These are phyloP conservation scores for Trametes cinnabarina DNA, from an alignment of 768 basidiomycete species.

Conservation along the genomic window DNA sequence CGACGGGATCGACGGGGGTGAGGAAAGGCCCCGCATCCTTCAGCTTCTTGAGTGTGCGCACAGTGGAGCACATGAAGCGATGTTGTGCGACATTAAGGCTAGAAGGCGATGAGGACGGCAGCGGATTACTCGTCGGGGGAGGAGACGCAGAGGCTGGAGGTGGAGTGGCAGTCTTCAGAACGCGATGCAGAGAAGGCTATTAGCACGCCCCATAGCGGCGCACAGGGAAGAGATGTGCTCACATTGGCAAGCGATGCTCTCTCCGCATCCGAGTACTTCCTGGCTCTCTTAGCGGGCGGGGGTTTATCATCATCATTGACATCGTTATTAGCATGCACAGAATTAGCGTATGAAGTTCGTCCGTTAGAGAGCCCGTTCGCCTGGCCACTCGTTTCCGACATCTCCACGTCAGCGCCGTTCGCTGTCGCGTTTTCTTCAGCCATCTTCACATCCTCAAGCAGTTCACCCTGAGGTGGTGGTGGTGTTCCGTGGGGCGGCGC, in stretches of 20 bases:
- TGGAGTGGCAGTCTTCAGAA: slow-evolving; percentile 69
- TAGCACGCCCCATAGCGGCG: slow-evolving; percentile 54
- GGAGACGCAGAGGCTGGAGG: slow-evolving; percentile 55
- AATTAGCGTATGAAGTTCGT: slow-evolving; percentile 32
- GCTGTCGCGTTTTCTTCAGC: slow-evolving; percentile 36
- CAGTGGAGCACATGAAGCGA: slow-evolving; percentile 72
- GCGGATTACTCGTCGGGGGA: slow-evolving; percentile 19
- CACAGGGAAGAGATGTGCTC: slow-evolving; percentile 47
- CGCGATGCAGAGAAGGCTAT: slow-evolving; percentile 33
- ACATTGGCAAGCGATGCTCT: slow-evolving; percentile 73
- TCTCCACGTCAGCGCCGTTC: slow-evolving; percentile 20
- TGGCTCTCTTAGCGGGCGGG: slow-evolving; percentile 80
- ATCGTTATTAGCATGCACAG: slow-evolving; percentile 31
- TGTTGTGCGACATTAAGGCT: slow-evolving; percentile 69
- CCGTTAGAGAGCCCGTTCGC: slow-evolving; percentile 28
- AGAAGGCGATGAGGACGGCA: slow-evolving; percentile 28
- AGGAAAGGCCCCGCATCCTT: slow-evolving; percentile 83
- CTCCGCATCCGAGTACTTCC: slow-evolving; percentile 75
- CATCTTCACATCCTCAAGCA: slow-evolving; percentile 57
- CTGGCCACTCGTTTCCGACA: slow-evolving; percentile 27
- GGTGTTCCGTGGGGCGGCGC: slow-evolving; percentile 46
- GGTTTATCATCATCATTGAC: slow-evolving; percentile 59
- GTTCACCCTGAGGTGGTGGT: slow-evolving; percentile 44
- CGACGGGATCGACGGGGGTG: slow-evolving; percentile 84
- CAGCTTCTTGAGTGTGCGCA: slow-evolving; percentile 81